Evolutionary conservation across 192 early-diverging fungal species (phyloP), one percentile per base, ranked within the genome.

Genomic region (Backusella circina): DNA sequence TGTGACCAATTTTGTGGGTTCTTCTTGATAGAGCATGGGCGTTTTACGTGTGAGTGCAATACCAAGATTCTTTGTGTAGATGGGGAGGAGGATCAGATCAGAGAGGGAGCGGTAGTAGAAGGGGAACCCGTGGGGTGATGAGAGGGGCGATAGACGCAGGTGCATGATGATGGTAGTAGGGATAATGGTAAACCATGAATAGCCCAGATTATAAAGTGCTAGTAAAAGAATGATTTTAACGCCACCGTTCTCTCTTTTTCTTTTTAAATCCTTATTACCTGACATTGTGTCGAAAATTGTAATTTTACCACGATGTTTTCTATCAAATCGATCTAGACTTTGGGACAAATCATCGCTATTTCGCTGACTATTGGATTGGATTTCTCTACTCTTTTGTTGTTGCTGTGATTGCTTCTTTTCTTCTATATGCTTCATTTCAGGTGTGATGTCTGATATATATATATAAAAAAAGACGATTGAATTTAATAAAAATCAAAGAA

Each of bases 61-160:
- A 3, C 39, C 65, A 28, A 83, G 37, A 18, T 28, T 32, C 57
- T 73, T 65, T 44, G 82, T 79, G 31, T 83, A 83, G 28, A 83
- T 83, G 5, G 82, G 82, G 10, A 83, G 64, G 5, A 79, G 67
- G 0, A 80, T 37, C 18, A 83, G n/a, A 51, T 83, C 82, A 26
- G 32, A 39, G 1, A 83, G 41, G 0, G 82, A 76, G 1, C 78
- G 82, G 26, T 83, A 83, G n/a, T 74, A 66, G 47, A 79, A 74
- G 16, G 82, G 82, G 9, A 79, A 69, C 1, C 75, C n/a, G 51
- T 76, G 28, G 7, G 82, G 82, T 12, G 82, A 83, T 23, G 82
- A 77, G 9, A 76, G 35, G 9, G 77, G 75, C 0, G 82, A 83
- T n/a, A 77, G 57, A 28, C 73, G 72, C 21, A 79, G 18, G 44